Base-by-base conservation (phyloP, 1,139 yeast genomes). In the Casaregolazyma lundiana region DNA sequence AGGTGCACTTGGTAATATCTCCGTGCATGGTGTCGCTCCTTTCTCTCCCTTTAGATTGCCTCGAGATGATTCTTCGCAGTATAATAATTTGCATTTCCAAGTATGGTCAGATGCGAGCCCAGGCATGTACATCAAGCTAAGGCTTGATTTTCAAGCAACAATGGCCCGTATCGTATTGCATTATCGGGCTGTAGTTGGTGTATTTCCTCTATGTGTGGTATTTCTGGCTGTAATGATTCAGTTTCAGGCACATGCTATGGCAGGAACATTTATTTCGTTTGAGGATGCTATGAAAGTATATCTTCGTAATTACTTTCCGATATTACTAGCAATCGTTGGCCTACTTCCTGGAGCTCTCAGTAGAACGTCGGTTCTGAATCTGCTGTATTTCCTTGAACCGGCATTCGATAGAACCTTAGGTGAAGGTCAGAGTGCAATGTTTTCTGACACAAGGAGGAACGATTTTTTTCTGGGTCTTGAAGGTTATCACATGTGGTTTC, bases 21-120 rank as follows among this genome's bases (percentile, higher is more conserved):
- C 73, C 13, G 70, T 81, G 60, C 94, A 86, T 60, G 86, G 87
- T n/a, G 73, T 81, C 22, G 82, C 95, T 0, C 96, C 96, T 0
- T 89, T 72, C 60, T 76, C 85, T 7, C 92, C 95, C 2, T 76
- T 76, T 50, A 46, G 39, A 16, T 16, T 42, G 13, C 50, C 46
- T 18, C 34, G 18, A 21, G 45, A 47, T 18, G 47, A 38, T 24
- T 61, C 50, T 13, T 43, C 49, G 2, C 42, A 50, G 24, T 50
- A 52, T 4, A 58, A 58, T 44, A 61, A 64, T 19, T 47, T 71
- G 13, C 65, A 62, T 40, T 50, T 70, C 16, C 69, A 69, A 48
- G 47, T 68, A 5, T 70, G 70, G 69, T 51, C 64, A 2, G 65
- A 62, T 43, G 37, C 34, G 7, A 29, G 21, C 6, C 41, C 45